Percentiles rank a stretch among this genome's conserved stretches.
These are phyloP conservation scores for Phtheirospermum japonicum DNA, from an alignment of 257 asterid species.

Conservation along the genomic window DNA sequence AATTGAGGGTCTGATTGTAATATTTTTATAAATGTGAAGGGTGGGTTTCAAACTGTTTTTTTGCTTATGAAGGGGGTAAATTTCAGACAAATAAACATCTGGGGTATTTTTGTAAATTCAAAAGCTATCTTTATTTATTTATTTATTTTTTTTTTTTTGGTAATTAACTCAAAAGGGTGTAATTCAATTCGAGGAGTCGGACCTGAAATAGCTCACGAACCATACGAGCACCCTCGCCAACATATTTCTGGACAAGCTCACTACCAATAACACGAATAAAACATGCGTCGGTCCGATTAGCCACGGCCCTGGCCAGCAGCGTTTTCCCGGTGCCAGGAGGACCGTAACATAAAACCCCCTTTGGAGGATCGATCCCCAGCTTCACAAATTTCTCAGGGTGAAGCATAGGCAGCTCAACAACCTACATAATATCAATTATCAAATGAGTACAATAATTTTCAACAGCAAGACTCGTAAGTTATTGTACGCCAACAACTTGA, in stretches of 20 bases:
- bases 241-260: conserved; percentile 97
- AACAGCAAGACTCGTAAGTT: not conserved
- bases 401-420: conserved; percentile 98
- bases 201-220: conserved; percentile 89
- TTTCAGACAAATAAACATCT: no score
- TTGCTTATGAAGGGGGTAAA: no score
- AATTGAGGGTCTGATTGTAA: no score
- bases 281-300: conserved; percentile 98
- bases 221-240: conserved; percentile 99
- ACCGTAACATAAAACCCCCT: conserved; percentile 97
- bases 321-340: conserved; percentile 99
- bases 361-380: conserved; percentile 99
- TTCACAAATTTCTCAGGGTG: conserved; percentile 97
- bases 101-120: no score
- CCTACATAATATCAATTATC: conserved; percentile 36
- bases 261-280: conserved; percentile 93
- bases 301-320: conserved; percentile 87
- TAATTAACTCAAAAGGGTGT: not conserved
- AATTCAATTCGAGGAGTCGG: not conserved
- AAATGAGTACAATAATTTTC: not conserved
- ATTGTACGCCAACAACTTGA: not conserved
- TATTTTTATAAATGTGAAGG: no score
- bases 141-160: no score
- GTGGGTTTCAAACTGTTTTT: no score
- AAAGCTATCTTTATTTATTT: no score